Evolutionary conservation across 768 basidiomycete species (phyloP).

Genomic region (Lactifluus rugatus): DNA sequence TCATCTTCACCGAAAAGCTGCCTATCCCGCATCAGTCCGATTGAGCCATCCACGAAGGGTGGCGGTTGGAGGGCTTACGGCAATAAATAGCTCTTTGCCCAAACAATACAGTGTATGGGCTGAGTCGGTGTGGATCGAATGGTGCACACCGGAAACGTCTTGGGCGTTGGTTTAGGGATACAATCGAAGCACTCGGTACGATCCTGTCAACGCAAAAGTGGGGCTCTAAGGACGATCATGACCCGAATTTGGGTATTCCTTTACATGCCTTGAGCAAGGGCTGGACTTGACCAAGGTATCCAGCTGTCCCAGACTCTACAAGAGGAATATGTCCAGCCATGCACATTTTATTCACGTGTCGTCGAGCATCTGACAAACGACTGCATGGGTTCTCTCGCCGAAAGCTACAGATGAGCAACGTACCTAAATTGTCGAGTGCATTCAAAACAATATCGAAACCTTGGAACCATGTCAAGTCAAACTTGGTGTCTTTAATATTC

Average conservation of each 20-base stretch:
- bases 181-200: conserved; percentile 94
- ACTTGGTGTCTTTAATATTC: conserved; percentile 90
- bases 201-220: conserved; percentile 41
- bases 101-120: conserved; percentile 97
- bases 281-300: conserved; percentile 95
- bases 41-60: background rate
- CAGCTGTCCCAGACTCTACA: conserved; percentile 94
- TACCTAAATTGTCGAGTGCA: conserved; percentile 92
- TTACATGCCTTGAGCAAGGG: conserved; percentile 70
- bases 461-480: conserved; percentile 84
- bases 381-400: background rate
- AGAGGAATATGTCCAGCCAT: conserved; percentile 85
- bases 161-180: conserved; percentile 84
- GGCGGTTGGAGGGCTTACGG: conserved; percentile 42
- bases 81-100: conserved; percentile 96
- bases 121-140: conserved; percentile 95
- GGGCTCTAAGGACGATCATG: background rate
- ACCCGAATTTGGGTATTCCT: background rate
- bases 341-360: conserved; percentile 97
- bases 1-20: conserved; percentile 95
- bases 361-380: conserved; percentile 61
- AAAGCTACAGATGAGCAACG: conserved; percentile 21
- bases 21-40: conserved; percentile 31
- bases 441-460: conserved; percentile 90
- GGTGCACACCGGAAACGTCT: conserved; percentile 94